Evolutionary conservation across 495 filamentous ascomycete species (phyloP).

Genomic region (Talaromyces liani): DNA sequence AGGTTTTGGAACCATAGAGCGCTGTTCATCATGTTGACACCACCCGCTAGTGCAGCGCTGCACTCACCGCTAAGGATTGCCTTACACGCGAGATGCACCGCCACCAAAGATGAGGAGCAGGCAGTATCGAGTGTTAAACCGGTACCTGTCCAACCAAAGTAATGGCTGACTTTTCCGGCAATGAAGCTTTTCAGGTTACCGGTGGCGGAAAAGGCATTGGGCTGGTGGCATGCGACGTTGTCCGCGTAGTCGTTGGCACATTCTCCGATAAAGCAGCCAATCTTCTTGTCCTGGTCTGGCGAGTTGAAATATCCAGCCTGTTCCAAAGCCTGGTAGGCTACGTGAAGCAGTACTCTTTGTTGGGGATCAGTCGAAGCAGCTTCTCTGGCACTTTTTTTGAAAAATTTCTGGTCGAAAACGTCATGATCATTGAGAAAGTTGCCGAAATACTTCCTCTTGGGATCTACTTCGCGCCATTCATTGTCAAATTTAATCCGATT

Average conservation of each 20-base stretch:
- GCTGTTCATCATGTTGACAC: constrained; percentile 34
- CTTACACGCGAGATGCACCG: constrained; percentile 32
- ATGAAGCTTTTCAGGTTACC: constrained; percentile 29
- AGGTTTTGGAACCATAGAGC: constrained; percentile 29
- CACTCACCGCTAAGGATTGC: constrained; percentile 32
- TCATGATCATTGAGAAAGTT: constrained; percentile 40
- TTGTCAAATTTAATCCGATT: constrained; percentile 32
- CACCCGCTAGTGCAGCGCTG: constrained; percentile 30
- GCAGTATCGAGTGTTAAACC: constrained; percentile 37
- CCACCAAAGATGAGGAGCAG: constrained; percentile 37
- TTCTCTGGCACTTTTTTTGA: constrained; percentile 40
- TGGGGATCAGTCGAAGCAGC: constrained; percentile 44
- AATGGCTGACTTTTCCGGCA: constrained; percentile 28
- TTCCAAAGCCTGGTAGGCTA: constrained; percentile 42
- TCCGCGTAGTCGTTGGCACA: constrained; percentile 28
- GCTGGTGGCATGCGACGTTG: constrained; percentile 26
- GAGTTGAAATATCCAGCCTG: constrained; percentile 32
- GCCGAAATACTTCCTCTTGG: constrained; percentile 32
- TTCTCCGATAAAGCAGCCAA: constrained; percentile 30
- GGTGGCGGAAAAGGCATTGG: constrained; percentile 31
- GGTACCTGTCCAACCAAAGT: constrained; percentile 46
- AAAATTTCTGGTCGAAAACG: constrained; percentile 48
- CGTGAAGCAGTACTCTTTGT: constrained; percentile 41
- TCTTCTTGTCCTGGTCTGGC: constrained; percentile 8
- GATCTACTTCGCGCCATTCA: constrained; percentile 21